phyloP scores from a whole-genome alignment of 805 yeast genomes.

The Metschnikowia corniflorae region DNA sequence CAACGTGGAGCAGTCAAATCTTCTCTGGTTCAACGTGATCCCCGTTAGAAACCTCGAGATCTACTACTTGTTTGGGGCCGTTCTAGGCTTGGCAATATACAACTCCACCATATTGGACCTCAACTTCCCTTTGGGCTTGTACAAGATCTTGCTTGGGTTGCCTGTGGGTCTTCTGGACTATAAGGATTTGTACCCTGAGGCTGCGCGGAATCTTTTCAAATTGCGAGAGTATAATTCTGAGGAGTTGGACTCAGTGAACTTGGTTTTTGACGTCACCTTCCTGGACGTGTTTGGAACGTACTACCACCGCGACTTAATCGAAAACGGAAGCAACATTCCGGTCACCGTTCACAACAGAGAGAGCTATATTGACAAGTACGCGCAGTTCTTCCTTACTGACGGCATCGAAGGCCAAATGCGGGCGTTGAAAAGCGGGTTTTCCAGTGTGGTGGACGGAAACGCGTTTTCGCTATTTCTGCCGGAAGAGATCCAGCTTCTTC shows the following conservation, averaged over 20 bases:
- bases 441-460: slow-evolving; percentile 72
- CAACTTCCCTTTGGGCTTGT: slow-evolving; percentile 70
- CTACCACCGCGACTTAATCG: slow-evolving; percentile 48
- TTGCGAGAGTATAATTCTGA: slow-evolving; percentile 25
- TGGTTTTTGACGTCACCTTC: slow-evolving; percentile 60
- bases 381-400: slow-evolving; percentile 55
- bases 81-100: slow-evolving; percentile 85
- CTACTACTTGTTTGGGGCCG: slow-evolving; percentile 78
- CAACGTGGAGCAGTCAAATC: slow-evolving; percentile 63
- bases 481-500: slow-evolving; percentile 71
- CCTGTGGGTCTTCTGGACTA: slow-evolving; percentile 62
- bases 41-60: slow-evolving; percentile 46
- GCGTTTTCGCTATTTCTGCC: slow-evolving; percentile 78
- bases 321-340: slow-evolving; percentile 49
- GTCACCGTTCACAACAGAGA: slow-evolving; percentile 61
- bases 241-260: slow-evolving; percentile 42
- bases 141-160: slow-evolving; percentile 63
- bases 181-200: slow-evolving; percentile 62
- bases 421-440: slow-evolving; percentile 68
- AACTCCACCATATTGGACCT: slow-evolving; percentile 85
- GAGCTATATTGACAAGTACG: slow-evolving; percentile 60
- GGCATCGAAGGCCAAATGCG: slow-evolving; percentile 51
- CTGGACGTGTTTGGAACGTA: slow-evolving; percentile 45
- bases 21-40: slow-evolving; percentile 68
- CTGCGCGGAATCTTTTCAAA: slow-evolving; percentile 40